Evolutionary conservation across 257 asterid genomes (phyloP).

Genomic region (Lycium barbarum): DNA sequence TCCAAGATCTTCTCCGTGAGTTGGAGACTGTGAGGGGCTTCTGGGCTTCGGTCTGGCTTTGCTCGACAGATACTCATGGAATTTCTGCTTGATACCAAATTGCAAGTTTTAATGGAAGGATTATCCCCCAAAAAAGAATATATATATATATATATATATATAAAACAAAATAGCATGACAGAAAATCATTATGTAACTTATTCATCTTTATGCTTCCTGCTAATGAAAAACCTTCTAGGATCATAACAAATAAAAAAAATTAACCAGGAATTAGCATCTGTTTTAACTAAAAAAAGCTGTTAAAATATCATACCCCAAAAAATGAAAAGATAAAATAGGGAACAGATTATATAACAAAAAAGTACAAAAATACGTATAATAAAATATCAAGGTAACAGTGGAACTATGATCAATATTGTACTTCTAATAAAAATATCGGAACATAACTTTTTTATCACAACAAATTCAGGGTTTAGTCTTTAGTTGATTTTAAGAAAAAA

Average conservation of each 20-base stretch:
- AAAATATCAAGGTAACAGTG: not conserved
- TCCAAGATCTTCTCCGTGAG: constrained; percentile 79
- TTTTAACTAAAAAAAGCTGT: not conserved
- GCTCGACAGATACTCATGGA: constrained; percentile 80
- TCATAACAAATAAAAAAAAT: not conserved
- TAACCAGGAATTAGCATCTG: not conserved
- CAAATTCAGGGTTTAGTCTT: not conserved
- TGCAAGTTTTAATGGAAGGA: constrained; percentile 26
- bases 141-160: too few relatives aligned
- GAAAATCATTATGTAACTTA: not conserved
- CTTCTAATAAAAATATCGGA: not conserved
- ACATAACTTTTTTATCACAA: not conserved
- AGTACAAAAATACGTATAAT: not conserved
- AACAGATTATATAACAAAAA: not conserved
- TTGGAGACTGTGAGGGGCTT: constrained; percentile 77
- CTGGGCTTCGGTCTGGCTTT: constrained; percentile 90
- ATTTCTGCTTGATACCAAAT: constrained; percentile 58
- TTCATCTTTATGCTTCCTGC: not conserved
- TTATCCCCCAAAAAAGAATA: not conserved
- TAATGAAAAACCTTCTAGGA: constrained; percentile 1
- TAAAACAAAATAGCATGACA: not conserved
- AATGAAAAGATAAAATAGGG: not conserved
- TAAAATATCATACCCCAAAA: not conserved
- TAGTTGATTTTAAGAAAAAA: not conserved
- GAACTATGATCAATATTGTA: not conserved